phyloP scores from a whole-genome alignment of 805 yeast species.

The Wickerhamomyces strasburgensis region DNA sequence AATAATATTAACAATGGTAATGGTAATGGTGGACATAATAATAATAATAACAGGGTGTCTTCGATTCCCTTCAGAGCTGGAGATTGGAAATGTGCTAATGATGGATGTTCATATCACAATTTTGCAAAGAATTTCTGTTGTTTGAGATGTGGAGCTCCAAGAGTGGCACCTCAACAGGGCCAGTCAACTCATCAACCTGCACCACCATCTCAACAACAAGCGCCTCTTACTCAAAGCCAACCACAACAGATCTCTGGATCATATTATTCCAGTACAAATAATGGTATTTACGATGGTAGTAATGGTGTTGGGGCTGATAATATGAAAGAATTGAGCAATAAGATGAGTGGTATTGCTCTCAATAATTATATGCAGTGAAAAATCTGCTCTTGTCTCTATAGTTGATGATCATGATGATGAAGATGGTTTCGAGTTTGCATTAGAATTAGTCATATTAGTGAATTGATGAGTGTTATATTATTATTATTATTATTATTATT shows the following conservation, averaged over 20 bases:
- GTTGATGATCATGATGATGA: too few relatives aligned
- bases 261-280: too few relatives aligned
- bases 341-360: slow-evolving; percentile 18
- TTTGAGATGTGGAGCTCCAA: slow-evolving; percentile 81
- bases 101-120: slow-evolving; percentile 79
- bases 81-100: slow-evolving; percentile 88
- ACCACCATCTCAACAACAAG: slow-evolving; percentile 9
- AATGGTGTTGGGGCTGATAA: slow-evolving; percentile 5
- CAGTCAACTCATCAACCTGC: slow-evolving; percentile 4
- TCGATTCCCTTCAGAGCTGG: slow-evolving; percentile 95
- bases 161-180: slow-evolving; percentile 23
- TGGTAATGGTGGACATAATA: slow-evolving; percentile 6
- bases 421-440: too few relatives aligned
- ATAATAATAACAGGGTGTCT: slow-evolving; percentile 28
- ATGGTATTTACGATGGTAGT: too few relatives aligned
- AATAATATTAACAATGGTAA: slow-evolving; percentile 21
- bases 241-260: too few relatives aligned
- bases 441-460: too few relatives aligned
- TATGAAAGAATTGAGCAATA: slow-evolving; percentile 17
- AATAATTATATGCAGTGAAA: slow-evolving; percentile 13
- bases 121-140: slow-evolving; percentile 88
- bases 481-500: too few relatives aligned
- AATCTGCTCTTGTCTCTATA: too few relatives aligned
- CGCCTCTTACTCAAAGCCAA: slow-evolving; percentile 3
- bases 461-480: too few relatives aligned